These are phyloP conservation scores for Dispira simplex DNA, from an alignment of 192 early-diverging fungal species.

Conservation along the genomic window DNA sequence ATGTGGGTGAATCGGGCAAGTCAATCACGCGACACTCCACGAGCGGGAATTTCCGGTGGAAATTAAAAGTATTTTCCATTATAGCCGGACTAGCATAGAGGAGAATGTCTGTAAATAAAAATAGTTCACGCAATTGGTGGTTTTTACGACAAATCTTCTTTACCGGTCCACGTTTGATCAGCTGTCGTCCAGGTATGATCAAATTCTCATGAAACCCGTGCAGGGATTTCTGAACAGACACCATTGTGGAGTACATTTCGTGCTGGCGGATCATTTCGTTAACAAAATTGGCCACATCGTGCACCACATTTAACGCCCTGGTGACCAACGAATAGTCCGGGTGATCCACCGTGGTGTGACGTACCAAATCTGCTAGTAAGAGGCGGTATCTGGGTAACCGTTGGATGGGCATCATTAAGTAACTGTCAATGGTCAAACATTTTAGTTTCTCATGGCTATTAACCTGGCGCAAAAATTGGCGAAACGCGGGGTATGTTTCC, in stretches of 20 bases:
- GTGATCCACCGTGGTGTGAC: conserved; percentile 27
- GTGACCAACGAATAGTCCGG: conserved; percentile 27
- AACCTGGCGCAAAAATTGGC: conserved; percentile 22
- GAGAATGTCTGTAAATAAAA: conserved; percentile 64
- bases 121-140: conserved; percentile 53
- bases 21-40: conserved; percentile 39
- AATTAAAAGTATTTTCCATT: conserved; percentile 41
- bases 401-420: conserved; percentile 33
- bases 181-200: conserved; percentile 47
- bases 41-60: conserved; percentile 53
- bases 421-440: conserved; percentile 32
- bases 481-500: conserved; percentile 19
- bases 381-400: conserved; percentile 29
- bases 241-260: conserved; percentile 51
- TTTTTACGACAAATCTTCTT: conserved; percentile 61
- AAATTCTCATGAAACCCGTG: conserved; percentile 47
- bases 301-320: conserved; percentile 25
- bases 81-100: conserved; percentile 49
- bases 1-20: conserved; percentile 22
- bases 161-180: conserved; percentile 45
- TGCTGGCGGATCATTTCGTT: conserved; percentile 70
- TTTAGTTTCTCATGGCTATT: conserved; percentile 23
- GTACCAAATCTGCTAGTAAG: conserved; percentile 32
- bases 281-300: conserved; percentile 53
- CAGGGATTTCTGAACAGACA: conserved; percentile 51